Conservation (phyloP, 441 rosid genomes). For the Daphne laureola region DNA sequence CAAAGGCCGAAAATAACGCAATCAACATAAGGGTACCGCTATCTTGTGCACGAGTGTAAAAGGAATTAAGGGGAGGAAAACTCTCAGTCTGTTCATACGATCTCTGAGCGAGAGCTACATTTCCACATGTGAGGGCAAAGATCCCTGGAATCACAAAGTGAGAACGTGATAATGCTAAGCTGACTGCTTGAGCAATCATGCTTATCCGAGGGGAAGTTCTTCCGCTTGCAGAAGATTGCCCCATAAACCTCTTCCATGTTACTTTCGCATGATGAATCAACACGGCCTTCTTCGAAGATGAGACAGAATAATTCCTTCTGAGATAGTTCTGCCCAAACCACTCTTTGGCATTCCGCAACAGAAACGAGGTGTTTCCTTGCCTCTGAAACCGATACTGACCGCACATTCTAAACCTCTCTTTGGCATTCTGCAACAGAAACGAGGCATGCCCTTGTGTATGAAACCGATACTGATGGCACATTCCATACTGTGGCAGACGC, state of each 20-base stretch:
- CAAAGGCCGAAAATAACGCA: conserved; percentile 39
- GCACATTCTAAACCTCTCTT: conserved; percentile 21
- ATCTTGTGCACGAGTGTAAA: conserved; percentile 68
- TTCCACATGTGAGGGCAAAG: conserved; percentile 52
- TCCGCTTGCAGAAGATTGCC: conserved; percentile 26
- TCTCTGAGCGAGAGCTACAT: conserved; percentile 63
- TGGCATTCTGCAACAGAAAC: conserved; percentile 16
- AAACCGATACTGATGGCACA: conserved; percentile 28
- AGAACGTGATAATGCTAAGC: conserved; percentile 74
- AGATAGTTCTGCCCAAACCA: conserved; percentile 16
- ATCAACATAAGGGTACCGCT: conserved; percentile 65
- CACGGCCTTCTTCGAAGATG: conserved; percentile 30
- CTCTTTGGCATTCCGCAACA: conserved; percentile 25
- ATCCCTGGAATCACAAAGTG: conserved; percentile 59
- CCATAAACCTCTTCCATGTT: conserved; percentile 59
- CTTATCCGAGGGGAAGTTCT: conserved; percentile 33
- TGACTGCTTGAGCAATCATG: conserved; percentile 77
- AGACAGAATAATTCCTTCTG: conserved; percentile 34
- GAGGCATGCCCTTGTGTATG: conserved; percentile 28
- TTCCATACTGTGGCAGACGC: conserved; percentile 29
- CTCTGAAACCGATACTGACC: conserved; percentile 28
- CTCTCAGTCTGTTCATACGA: conserved; percentile 31
- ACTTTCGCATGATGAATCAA: conserved; percentile 48
- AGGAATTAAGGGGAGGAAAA: conserved; percentile 43
- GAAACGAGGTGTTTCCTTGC: conserved; percentile 25